phyloP scores from a whole-genome alignment of 2,329 filamentous ascomycete species.

The Cercospora berteroae region DNA sequence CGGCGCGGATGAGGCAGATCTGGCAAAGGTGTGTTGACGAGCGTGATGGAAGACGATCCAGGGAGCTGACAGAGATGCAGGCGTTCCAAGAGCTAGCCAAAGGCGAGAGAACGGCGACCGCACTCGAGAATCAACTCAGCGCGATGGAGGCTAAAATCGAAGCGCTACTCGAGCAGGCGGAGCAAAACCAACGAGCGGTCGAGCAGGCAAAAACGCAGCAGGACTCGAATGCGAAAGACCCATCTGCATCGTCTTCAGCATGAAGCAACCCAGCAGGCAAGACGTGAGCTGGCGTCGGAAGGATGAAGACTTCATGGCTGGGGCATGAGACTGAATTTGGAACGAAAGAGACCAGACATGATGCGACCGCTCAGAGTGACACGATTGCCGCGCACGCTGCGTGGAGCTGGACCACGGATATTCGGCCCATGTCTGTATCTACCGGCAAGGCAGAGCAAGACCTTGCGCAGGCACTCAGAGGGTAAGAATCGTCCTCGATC shows the following conservation, averaged over 20 bases:
- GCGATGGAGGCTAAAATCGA: constrained; percentile 57
- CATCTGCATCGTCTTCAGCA: not conserved
- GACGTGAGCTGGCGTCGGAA: not conserved
- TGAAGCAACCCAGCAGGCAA: not conserved
- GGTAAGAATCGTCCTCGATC: too few relatives aligned
- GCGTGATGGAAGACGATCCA: not conserved
- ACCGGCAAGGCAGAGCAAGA: not conserved
- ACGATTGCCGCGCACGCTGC: not conserved
- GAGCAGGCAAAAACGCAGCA: constrained; percentile 28
- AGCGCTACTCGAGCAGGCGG: constrained; percentile 50
- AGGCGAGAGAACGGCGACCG: constrained; percentile 56
- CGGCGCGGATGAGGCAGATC: constrained; percentile 27
- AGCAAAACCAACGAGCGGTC: constrained; percentile 40
- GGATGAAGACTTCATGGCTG: not conserved
- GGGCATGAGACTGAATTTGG: not conserved
- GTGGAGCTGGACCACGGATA: not conserved
- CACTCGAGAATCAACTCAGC: constrained; percentile 55
- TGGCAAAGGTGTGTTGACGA: constrained; percentile 27
- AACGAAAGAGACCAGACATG: not conserved
- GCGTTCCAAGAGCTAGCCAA: constrained; percentile 53
- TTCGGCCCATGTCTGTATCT: not conserved
- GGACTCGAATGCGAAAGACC: constrained; percentile 20
- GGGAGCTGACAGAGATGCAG: constrained; percentile 32
- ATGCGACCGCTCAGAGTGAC: not conserved
- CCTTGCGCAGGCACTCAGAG: not conserved